Evolutionary conservation across 345 rosid genomes (phyloP).

Genomic region (Physaria fendleri): DNA sequence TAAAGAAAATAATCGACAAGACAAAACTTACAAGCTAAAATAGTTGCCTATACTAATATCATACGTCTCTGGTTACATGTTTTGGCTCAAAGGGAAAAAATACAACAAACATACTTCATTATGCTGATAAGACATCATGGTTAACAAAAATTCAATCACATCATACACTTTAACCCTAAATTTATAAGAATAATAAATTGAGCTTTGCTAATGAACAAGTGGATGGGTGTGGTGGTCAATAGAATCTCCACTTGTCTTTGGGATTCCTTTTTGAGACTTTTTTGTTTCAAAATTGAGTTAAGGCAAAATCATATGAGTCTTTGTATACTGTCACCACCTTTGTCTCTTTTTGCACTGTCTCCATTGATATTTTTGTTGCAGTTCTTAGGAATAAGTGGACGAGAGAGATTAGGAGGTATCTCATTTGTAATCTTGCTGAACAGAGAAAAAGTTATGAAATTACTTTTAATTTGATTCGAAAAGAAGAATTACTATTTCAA

Average conservation of each 20-base stretch:
- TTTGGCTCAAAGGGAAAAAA: constrained; percentile 14
- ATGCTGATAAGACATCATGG: constrained; percentile 27
- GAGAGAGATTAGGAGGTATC: constrained; percentile 23
- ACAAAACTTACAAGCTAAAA: neutral
- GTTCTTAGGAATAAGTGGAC: constrained; percentile 21
- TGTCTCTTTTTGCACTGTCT: constrained; percentile 23
- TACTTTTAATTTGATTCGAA: constrained; percentile 17
- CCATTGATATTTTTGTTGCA: neutral
- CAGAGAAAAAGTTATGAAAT: constrained; percentile 25
- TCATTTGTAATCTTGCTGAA: constrained; percentile 22
- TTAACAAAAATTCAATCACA: constrained; percentile 17
- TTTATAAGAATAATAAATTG: neutral
- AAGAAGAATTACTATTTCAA: constrained; percentile 28
- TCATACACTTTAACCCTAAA: constrained; percentile 26
- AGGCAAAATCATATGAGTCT: constrained; percentile 15
- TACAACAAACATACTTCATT: constrained; percentile 26
- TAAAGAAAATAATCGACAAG: no score
- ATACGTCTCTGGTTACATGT: constrained; percentile 11
- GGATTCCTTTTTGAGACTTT: constrained; percentile 25
- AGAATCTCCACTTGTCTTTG: constrained; percentile 31
- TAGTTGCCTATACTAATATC: neutral
- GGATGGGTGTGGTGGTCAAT: constrained; percentile 30
- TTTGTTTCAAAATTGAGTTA: constrained; percentile 29
- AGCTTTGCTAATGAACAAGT: constrained; percentile 25
- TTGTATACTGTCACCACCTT: constrained; percentile 21